Evolutionary conservation across 768 basidiomycete genomes (phyloP), one percentile per base, ranked within the genome.

Genomic region (Lactarius hatsudake): DNA sequence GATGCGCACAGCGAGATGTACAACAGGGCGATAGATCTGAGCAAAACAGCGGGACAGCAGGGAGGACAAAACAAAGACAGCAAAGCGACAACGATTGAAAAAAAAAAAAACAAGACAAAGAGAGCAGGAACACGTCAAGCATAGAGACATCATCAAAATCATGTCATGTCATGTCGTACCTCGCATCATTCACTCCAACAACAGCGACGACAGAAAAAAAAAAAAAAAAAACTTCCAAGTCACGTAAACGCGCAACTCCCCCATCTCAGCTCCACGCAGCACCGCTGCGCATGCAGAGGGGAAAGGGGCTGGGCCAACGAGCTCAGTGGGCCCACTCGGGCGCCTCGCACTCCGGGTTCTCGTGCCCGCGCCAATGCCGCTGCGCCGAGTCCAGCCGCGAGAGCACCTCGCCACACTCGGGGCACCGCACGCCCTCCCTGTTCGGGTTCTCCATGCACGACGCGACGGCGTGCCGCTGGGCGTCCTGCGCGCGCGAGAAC

Each of bases 321-420:
- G 5, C 5, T 6, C n/a, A 4, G n/a, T 8, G 1, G 10, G 40
- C 45, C 64, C 64, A 65, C 30, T 20, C 36, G 0, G 69, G 68
- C 30, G 64, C 1, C 32, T 45, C 53, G 17, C 53, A 43, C 10
- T 34, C 28, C 26, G 62, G 67, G 9, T 68, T 64, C 59, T 63
- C 59, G 34, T 71, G 70, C 1, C 30, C 38, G 0, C 62, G 69
- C 68, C 69, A 65, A 18, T 71, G 70, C 20, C 70, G 62, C 59
- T 64, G 59, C 23, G 65, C 68, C 2, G 70, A 59, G 28, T 71
- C 70, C 0, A 17, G 5, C 23, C 70, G 48, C 8, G 68, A 71
- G 32, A 69, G 48, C 18, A 66, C 30, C 28, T 43, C 1, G 3
- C 34, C 48, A 34, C 70, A 71, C 34, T 69, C 62, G 2, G 63